A percentile compares a stretch with the other conserved stretches of the same genome.
These are phyloP conservation scores for Beauveria rudraprayagi DNA, from an alignment of 2,329 filamentous ascomycete species.

Conservation along the genomic window DNA sequence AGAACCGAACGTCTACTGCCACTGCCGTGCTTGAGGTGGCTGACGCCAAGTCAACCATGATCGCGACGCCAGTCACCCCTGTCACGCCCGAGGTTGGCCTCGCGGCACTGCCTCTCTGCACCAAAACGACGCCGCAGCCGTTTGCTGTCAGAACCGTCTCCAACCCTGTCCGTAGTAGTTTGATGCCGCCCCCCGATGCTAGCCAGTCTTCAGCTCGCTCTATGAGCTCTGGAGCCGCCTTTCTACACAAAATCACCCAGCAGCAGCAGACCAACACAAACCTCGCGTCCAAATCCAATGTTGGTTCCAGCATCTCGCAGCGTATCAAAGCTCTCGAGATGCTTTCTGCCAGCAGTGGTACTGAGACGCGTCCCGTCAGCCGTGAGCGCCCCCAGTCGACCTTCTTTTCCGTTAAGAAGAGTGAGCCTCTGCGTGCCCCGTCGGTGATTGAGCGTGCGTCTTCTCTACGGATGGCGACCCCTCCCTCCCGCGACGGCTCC, in stretches of 20 bases:
- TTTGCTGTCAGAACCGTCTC: conserved; percentile 40
- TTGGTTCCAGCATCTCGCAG: conserved; percentile 86
- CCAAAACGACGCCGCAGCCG: conserved; percentile 19
- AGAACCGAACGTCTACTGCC: conserved; percentile 31
- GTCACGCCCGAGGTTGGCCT: background rate
- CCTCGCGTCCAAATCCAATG: conserved; percentile 59
- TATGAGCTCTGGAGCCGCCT: conserved; percentile 49
- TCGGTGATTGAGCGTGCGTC: conserved; percentile 37
- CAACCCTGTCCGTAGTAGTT: conserved; percentile 34
- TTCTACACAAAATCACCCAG: conserved; percentile 45
- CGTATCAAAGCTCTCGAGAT: conserved; percentile 91
- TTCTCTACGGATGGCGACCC: conserved; percentile 22
- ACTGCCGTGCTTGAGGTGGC: conserved; percentile 26
- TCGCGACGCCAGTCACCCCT: conserved; percentile 7
- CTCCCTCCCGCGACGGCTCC: conserved; percentile 31
- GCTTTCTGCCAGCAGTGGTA: conserved; percentile 41
- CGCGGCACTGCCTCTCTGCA: conserved; percentile 14
- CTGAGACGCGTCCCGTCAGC: conserved; percentile 19
- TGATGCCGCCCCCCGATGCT: conserved; percentile 38
- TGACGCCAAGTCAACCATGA: background rate
- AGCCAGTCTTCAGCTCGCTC: conserved; percentile 42
- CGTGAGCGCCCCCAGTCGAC: conserved; percentile 41
- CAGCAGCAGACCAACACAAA: conserved; percentile 38
- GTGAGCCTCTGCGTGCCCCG: conserved; percentile 37
- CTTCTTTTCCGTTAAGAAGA: conserved; percentile 52